These are phyloP conservation scores for Porphyrellus cyaneotinctus DNA, from an alignment of 768 basidiomycete species.

Conservation along the genomic window DNA sequence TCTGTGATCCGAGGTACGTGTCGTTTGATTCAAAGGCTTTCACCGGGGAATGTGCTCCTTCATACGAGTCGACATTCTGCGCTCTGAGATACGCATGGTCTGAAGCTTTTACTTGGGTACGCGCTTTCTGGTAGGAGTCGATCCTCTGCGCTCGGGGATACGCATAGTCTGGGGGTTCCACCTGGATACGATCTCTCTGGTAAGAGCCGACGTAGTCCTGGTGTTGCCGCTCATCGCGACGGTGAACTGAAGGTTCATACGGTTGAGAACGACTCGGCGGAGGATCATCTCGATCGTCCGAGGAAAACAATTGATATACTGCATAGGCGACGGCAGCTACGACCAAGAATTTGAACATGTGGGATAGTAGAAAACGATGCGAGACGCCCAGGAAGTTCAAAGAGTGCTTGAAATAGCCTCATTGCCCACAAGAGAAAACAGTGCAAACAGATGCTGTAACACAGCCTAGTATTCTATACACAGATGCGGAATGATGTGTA, in stretches of 20 bases:
- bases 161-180: too few species aligned
- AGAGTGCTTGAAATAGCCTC: too few species aligned
- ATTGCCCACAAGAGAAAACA: background rate
- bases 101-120: too few species aligned
- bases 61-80: too few species aligned
- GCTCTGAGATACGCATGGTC: too few species aligned
- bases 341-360: conserved; percentile 16
- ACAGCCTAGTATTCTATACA: conserved; percentile 1
- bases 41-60: too few species aligned
- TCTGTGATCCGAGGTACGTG: too few species aligned
- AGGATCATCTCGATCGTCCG: conserved; percentile 3
- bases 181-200: background rate
- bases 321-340: conserved; percentile 7
- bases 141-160: too few species aligned
- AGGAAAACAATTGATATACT: conserved; percentile 10
- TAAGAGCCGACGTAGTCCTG: conserved; percentile 1
- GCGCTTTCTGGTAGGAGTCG: too few species aligned
- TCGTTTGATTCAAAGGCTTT: too few species aligned
- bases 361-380: background rate
- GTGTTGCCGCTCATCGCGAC: conserved; percentile 9
- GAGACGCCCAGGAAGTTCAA: background rate
- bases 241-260: background rate
- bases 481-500: conserved; percentile 3
- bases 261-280: background rate
- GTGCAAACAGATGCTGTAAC: background rate